These are phyloP conservation scores for Pythium aristosporum DNA, from an alignment of 352 stramenopile species.

Conservation along the genomic window DNA sequence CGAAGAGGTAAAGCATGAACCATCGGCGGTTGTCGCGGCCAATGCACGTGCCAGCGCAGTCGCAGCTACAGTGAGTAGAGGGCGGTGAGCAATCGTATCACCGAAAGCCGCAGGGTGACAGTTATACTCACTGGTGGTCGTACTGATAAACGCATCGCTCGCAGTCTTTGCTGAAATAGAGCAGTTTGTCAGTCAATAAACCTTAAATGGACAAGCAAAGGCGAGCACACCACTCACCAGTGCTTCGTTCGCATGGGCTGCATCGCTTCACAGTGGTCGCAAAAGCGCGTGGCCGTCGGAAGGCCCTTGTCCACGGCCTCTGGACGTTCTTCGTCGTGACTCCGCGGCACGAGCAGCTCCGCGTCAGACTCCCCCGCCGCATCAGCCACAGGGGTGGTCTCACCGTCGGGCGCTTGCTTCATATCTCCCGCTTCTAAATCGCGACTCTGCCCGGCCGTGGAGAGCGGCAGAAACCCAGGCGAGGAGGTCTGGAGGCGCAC, in stretches of 20 bases:
- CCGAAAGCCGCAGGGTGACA: neutral
- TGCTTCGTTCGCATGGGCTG: slow-evolving; percentile 73
- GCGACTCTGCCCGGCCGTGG: neutral
- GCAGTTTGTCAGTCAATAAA: neutral
- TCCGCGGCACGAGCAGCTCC: slow-evolving; percentile 21
- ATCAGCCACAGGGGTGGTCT: neutral
- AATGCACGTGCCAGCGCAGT: slow-evolving; percentile 76
- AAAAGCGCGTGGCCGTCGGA: slow-evolving; percentile 32
- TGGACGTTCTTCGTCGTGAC: neutral
- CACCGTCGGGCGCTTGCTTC: neutral
- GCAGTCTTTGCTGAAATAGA: slow-evolving; percentile 60
- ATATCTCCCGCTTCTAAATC: slow-evolving; percentile 28
- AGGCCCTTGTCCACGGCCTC: slow-evolving; percentile 4
- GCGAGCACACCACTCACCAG: slow-evolving; percentile 36
- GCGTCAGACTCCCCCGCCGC: slow-evolving; percentile 20
- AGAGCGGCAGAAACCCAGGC: slow-evolving; percentile 45
- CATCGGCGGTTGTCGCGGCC: slow-evolving; percentile 64
- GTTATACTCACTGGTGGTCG: slow-evolving; percentile 66
- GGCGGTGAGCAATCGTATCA: neutral
- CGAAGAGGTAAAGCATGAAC: slow-evolving; percentile 65
- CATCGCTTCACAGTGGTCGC: slow-evolving; percentile 53
- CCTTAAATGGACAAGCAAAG: neutral
- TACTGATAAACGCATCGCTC: slow-evolving; percentile 72
- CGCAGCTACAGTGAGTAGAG: slow-evolving; percentile 41
- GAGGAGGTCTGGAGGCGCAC: slow-evolving; percentile 57